Conservation (phyloP, 371 early-diverging fungal genomes). For the Mucor circinelloides region DNA sequence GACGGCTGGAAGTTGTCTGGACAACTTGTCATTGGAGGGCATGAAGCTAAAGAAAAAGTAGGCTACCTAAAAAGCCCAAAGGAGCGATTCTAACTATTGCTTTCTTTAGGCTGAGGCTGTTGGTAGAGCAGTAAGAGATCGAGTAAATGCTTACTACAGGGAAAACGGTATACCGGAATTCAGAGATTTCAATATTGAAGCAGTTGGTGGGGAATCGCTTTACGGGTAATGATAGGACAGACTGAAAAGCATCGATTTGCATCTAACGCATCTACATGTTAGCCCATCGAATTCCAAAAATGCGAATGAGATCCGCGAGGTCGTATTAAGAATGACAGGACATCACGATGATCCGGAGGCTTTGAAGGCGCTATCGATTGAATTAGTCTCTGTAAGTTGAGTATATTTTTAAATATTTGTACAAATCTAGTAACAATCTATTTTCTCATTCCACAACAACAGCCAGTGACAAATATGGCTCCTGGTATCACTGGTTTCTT, state of each 20-base stretch:
- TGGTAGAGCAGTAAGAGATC: conserved; percentile 60
- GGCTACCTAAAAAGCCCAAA: not conserved
- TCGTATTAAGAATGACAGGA: conserved; percentile 64
- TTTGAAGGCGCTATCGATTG: conserved; percentile 62
- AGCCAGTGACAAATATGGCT: conserved; percentile 57
- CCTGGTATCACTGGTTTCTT: conserved; percentile 55
- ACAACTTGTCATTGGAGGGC: conserved; percentile 66
- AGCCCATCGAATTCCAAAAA: conserved; percentile 46
- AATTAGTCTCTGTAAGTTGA: conserved; percentile 56
- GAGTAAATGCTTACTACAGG: conserved; percentile 48
- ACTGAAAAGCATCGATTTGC: not conserved
- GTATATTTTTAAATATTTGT: not conserved
- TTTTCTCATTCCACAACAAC: not conserved
- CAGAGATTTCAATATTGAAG: conserved; percentile 58
- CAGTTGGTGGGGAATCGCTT: conserved; percentile 64
- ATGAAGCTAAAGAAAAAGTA: conserved; percentile 63
- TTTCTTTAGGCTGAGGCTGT: conserved; percentile 45
- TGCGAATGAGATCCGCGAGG: conserved; percentile 55
- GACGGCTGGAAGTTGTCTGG: conserved; percentile 68
- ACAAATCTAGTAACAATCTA: not conserved
- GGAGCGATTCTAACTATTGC: not conserved
- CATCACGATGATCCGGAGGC: conserved; percentile 60
- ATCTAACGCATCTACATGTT: not conserved
- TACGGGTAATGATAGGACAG: conserved; percentile 58
- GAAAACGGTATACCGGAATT: conserved; percentile 55